Base-by-base conservation (phyloP, 1,139 yeast genomes). In the Protomyces lactucae-debilis region DNA sequence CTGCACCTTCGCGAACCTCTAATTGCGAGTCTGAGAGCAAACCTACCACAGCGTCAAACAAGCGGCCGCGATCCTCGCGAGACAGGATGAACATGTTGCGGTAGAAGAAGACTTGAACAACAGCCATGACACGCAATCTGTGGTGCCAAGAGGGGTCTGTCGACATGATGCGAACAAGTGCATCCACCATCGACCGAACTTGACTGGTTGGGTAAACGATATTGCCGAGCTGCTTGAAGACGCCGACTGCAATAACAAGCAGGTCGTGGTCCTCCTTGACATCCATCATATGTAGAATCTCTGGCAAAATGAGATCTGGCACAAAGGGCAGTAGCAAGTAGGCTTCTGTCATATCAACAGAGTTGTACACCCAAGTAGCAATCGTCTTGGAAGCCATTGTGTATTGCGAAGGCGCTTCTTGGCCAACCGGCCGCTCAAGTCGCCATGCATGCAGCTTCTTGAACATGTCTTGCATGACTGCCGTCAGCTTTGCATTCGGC, bases 201-300 rank as follows among this genome's bases (percentile, higher is more conserved):
- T 79, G 74, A 0, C 76, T 76, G 3, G 75, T 71, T 45, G 82
- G 80, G 71, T 79, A 84, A 0, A 87, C 83, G 53, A 87, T 76
- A 68, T 84, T 85, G 0, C 91, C 85, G 2, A 87, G 77, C 48
- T 78, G 78, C 57, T 82, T 79, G 71, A 86, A 82, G 2, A 82
- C 76, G 1, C 80, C 71, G 2, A 82, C 79, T 0, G 90, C 87
- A 53, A 82, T 81, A 43, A 87, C 77, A 61, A 83, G 82, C 0
- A 92, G 87, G 67, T 92, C 81, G 67, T 86, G 87, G 25, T 90
- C 91, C 69, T 93, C 98, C 69, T 91, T 86, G 78, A 88, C 81
- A 61, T 82, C 82, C 65, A 86, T 83, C 65, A 91, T 77, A 37
- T 82, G 80, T 70, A 90, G 78, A 68, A 90, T 77, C 68, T 89